Percentiles rank a stretch among this genome's conserved stretches.
Conservation (phyloP, 257 asterid species). For the Solanum virginianum region DNA sequence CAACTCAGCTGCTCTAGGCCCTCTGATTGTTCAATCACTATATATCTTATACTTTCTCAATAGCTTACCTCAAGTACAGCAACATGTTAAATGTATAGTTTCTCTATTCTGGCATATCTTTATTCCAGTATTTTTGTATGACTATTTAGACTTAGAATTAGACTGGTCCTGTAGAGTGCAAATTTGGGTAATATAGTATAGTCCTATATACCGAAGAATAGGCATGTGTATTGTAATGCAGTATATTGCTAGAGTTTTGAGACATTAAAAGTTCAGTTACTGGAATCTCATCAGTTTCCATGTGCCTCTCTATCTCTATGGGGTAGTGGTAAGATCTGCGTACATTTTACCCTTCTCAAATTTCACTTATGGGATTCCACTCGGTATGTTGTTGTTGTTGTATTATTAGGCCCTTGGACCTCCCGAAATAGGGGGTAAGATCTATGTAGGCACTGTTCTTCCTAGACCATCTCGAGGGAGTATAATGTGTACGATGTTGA, state of each 20-base stretch:
- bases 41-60: conserved; percentile 4
- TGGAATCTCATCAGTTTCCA: neutral
- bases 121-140: neutral
- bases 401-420: too few species aligned
- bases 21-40: conserved; percentile 8
- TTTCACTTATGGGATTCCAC: too few species aligned
- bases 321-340: neutral
- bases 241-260: neutral
- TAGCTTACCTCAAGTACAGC: neutral
- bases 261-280: neutral
- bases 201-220: neutral
- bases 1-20: conserved; percentile 2
- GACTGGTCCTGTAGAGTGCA: neutral
- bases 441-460: neutral
- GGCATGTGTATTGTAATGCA: neutral
- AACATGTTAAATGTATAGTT: conserved; percentile 4
- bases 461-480: neutral
- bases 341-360: neutral
- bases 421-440: too few species aligned
- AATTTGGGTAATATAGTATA: neutral
- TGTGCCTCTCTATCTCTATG: too few species aligned
- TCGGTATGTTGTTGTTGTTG: too few species aligned
- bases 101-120: neutral
- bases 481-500: neutral
- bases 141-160: neutral